phyloP scores from a whole-genome alignment of 1,284 basidiomycete genomes.

The Bondarzewia mesenterica region DNA sequence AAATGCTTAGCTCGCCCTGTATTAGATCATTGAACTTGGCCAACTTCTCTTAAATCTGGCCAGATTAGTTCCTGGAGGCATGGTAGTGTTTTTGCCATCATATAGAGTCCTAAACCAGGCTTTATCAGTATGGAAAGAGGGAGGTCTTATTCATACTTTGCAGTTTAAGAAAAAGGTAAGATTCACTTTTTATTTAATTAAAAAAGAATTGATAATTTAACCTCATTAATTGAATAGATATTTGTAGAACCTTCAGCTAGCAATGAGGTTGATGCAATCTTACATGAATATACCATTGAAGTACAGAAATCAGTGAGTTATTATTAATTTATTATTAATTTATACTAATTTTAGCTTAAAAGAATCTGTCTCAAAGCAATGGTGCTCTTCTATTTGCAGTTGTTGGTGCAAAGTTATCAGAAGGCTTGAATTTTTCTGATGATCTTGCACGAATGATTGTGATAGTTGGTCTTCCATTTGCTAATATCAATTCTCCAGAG shows the following conservation, averaged over 20 bases:
- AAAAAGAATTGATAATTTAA: slow-evolving; percentile 18
- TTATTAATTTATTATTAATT: slow-evolving; percentile 2
- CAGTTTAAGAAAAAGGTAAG: slow-evolving; percentile 64
- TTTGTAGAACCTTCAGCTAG: slow-evolving; percentile 86
- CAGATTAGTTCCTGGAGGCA: slow-evolving; percentile 75
- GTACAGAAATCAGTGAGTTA: slow-evolving; percentile 30
- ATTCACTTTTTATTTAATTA: too few relatives aligned
- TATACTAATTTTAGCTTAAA: slow-evolving; percentile 11
- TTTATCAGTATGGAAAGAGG: slow-evolving; percentile 60
- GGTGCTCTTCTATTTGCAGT: slow-evolving; percentile 84
- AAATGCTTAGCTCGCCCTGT: background rate
- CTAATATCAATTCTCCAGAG: slow-evolving; percentile 87
- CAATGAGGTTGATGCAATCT: slow-evolving; percentile 67
- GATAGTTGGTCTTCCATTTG: slow-evolving; percentile 89
- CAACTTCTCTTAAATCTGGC: slow-evolving; percentile 76
- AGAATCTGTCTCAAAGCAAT: slow-evolving; percentile 45
- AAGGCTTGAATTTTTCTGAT: slow-evolving; percentile 94
- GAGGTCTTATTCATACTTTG: slow-evolving; percentile 51
- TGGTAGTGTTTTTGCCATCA: slow-evolving; percentile 93
- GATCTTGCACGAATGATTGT: slow-evolving; percentile 84
- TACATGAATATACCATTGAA: slow-evolving; percentile 71
- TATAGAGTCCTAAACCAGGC: slow-evolving; percentile 77
- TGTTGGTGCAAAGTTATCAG: slow-evolving; percentile 93
- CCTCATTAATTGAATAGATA: slow-evolving; percentile 38
- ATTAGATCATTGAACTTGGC: slow-evolving; percentile 85